These are phyloP conservation scores for Nemania sp. DNA, from an alignment of 2,329 filamentous ascomycete species.

Conservation along the genomic window DNA sequence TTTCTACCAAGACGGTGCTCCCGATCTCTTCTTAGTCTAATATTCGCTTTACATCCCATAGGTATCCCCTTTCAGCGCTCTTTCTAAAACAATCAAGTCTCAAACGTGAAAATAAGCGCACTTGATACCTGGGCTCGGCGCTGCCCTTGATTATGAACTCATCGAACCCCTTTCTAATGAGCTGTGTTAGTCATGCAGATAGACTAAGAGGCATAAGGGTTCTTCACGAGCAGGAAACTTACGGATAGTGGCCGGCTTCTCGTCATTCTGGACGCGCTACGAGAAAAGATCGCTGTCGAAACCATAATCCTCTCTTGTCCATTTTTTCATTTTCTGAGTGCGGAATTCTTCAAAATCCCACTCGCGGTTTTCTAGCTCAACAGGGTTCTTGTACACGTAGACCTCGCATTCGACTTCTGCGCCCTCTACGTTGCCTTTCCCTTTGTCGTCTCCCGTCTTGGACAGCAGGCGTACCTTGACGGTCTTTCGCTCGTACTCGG, in stretches of 20 bases:
- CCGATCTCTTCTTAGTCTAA: background rate
- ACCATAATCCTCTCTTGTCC: slow-evolving; percentile 64
- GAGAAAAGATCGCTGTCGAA: slow-evolving; percentile 53
- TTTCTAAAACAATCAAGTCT: background rate
- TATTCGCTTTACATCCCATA: background rate
- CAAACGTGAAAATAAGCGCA: background rate
- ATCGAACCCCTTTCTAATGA: slow-evolving; percentile 15
- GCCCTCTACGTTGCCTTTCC: slow-evolving; percentile 57
- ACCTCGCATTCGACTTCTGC: slow-evolving; percentile 67
- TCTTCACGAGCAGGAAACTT: slow-evolving; percentile 23
- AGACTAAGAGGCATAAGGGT: background rate
- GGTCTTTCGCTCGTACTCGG: slow-evolving; percentile 60
- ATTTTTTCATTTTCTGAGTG: slow-evolving; percentile 73
- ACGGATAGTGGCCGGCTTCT: slow-evolving; percentile 45
- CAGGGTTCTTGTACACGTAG: slow-evolving; percentile 71
- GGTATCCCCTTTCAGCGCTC: background rate
- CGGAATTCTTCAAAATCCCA: slow-evolving; percentile 93
- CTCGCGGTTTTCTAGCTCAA: slow-evolving; percentile 74
- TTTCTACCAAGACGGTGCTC: background rate
- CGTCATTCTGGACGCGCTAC: slow-evolving; percentile 39
- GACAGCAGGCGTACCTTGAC: slow-evolving; percentile 54
- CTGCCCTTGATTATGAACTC: background rate
- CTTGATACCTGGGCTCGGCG: background rate
- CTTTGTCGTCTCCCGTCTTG: slow-evolving; percentile 53
- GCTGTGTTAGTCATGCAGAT: slow-evolving; percentile 21